Conservation (phyloP, 768 basidiomycete genomes). For the Amyloporia xantha region DNA sequence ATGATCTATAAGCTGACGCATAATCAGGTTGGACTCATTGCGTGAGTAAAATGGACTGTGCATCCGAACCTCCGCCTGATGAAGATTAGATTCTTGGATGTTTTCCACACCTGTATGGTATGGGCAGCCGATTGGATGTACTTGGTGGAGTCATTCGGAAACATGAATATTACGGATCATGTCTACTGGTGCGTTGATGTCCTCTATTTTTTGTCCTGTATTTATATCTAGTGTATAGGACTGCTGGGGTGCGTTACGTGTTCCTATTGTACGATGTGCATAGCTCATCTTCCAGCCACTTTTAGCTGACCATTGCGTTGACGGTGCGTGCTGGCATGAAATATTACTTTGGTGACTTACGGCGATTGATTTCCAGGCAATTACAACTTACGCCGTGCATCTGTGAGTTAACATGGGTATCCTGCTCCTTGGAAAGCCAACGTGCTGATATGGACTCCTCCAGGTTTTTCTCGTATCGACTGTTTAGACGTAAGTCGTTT, state of each 20-base stretch:
- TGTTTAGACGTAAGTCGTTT: conserved; percentile 16
- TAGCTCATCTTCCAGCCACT: neutral
- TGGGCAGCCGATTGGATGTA: conserved; percentile 19
- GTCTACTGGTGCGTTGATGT: conserved; percentile 20
- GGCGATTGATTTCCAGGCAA: conserved; percentile 9
- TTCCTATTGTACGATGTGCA: neutral
- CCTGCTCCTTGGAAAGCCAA: neutral
- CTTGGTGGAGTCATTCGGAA: conserved; percentile 17
- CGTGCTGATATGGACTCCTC: neutral
- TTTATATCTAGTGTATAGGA: neutral
- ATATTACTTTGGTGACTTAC: neutral
- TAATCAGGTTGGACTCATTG: conserved; percentile 16
- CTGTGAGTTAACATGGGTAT: conserved; percentile 12
- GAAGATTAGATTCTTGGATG: conserved; percentile 15
- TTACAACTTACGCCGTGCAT: conserved; percentile 19
- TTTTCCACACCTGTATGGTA: conserved; percentile 19
- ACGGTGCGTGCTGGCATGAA: conserved; percentile 12
- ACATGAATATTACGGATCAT: conserved; percentile 12
- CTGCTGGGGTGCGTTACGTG: conserved; percentile 9
- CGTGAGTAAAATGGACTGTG: conserved; percentile 6
- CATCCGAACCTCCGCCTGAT: neutral
- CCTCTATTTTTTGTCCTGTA: neutral
- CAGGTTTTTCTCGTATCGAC: conserved; percentile 21
- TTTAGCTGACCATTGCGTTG: conserved; percentile 14
- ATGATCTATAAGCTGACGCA: neutral